A percentile compares a stretch with the other conserved stretches of the same genome.
phyloP scores from a whole-genome alignment of 768 basidiomycete species.

The Mycena epipterygia region DNA sequence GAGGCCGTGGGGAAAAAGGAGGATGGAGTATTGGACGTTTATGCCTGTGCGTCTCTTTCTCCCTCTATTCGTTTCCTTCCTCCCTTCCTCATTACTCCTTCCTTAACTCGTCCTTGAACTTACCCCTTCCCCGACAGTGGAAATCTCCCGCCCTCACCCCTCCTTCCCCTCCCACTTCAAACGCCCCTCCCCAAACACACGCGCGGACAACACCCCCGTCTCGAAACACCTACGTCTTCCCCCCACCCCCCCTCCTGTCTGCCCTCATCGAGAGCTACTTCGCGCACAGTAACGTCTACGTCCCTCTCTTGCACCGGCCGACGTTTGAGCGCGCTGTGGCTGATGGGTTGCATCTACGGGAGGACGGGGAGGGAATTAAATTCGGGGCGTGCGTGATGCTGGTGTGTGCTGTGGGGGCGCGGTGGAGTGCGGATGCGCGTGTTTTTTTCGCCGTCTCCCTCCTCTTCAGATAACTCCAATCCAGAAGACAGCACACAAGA shows the following conservation, averaged over 20 bases:
- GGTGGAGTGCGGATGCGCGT: constrained; percentile 70
- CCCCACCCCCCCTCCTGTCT: constrained; percentile 64
- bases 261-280: constrained; percentile 78
- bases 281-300: constrained; percentile 59
- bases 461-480: too few species aligned
- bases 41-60: constrained; percentile 39
- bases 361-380: too few species aligned
- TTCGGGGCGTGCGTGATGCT: constrained; percentile 76
- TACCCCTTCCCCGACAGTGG: neutral
- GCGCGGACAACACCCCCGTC: neutral
- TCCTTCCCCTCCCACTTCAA: too few species aligned
- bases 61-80: too few species aligned
- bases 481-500: too few species aligned
- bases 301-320: constrained; percentile 81
- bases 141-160: too few species aligned
- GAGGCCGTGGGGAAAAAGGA: constrained; percentile 26
- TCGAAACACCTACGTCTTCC: constrained; percentile 55
- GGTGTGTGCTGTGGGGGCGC: constrained; percentile 78
- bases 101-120: too few species aligned
- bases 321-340: constrained; percentile 69
- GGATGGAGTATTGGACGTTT: constrained; percentile 37
- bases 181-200: too few species aligned
- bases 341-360: constrained; percentile 62
- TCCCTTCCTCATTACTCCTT: neutral
- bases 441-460: constrained; percentile 56